A percentile compares a stretch with the other conserved stretches of the same genome.
Conservation (phyloP, 2,329 filamentous ascomycete species). For the Chalaropsis ovoidea region DNA sequence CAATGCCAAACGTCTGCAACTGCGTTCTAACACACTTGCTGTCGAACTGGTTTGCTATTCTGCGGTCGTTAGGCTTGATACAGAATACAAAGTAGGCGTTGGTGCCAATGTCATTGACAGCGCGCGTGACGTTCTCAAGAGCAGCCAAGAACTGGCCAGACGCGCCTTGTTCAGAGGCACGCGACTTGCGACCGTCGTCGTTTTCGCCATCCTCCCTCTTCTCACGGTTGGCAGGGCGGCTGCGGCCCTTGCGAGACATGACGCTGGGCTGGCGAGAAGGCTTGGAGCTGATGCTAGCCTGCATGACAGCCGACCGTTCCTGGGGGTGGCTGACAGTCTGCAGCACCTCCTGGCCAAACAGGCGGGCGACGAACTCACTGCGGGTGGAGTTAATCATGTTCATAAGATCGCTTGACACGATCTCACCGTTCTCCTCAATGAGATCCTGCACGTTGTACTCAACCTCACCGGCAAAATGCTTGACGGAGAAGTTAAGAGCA, state of each 20-base stretch:
- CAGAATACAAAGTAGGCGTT: constrained; percentile 97
- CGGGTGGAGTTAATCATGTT: constrained; percentile 83
- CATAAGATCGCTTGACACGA: constrained; percentile 91
- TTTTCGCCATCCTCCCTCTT: constrained; percentile 38
- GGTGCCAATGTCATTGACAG: constrained; percentile 67
- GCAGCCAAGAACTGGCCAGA: constrained; percentile 85
- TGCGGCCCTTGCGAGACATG: constrained; percentile 57
- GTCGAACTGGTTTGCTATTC: constrained; percentile 97
- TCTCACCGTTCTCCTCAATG: constrained; percentile 89
- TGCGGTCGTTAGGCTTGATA: constrained; percentile 89
- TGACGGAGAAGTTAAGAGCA: constrained; percentile 74
- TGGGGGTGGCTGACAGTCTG: constrained; percentile 89
- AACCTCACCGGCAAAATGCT: constrained; percentile 92
- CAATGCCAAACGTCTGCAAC: constrained; percentile 89
- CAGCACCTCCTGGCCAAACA: constrained; percentile 93
- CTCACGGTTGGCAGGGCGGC: constrained; percentile 33
- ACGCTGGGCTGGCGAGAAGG: constrained; percentile 87
- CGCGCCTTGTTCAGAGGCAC: constrained; percentile 66
- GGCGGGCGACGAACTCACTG: constrained; percentile 75
- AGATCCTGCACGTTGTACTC: constrained; percentile 83
- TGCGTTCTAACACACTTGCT: constrained; percentile 96
- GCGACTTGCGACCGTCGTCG: constrained; percentile 37
- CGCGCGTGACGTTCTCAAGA: constrained; percentile 82
- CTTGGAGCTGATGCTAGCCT: constrained; percentile 92
- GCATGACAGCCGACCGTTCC: constrained; percentile 82